A percentile compares a stretch with the other conserved stretches of the same genome.
Conservation (phyloP, 2,329 filamentous ascomycete genomes). For the Arthrobotrys entomopaga region DNA sequence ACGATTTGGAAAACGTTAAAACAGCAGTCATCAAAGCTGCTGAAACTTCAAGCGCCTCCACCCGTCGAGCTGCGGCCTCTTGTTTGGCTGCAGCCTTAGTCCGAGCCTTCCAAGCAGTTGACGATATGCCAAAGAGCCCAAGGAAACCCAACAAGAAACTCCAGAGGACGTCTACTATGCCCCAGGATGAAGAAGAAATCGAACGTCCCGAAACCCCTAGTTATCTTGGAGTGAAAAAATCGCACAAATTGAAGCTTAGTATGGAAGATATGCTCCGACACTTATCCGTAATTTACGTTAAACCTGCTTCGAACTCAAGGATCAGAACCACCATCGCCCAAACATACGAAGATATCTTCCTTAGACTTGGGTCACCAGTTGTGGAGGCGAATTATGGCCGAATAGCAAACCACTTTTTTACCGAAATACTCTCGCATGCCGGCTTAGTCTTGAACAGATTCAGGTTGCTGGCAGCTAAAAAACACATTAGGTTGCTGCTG, state of each 20-base stretch:
- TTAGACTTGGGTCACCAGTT: conserved; percentile 80
- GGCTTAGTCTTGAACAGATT: conserved; percentile 86
- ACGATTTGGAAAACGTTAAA: conserved; percentile 90
- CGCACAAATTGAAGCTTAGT: conserved; percentile 76
- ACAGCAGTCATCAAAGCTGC: conserved; percentile 84
- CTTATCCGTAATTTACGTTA: conserved; percentile 82
- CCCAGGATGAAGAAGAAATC: conserved; percentile 79
- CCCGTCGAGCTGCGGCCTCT: conserved; percentile 85
- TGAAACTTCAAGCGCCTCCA: conserved; percentile 78
- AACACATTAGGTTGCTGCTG: conserved; percentile 83
- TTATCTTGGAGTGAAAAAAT: conserved; percentile 68
- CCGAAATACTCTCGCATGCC: conserved; percentile 79
- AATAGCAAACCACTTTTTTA: conserved; percentile 82
- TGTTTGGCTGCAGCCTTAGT: conserved; percentile 85
- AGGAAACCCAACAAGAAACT: conserved; percentile 77
- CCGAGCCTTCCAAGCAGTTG: conserved; percentile 76
- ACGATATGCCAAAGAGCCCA: conserved; percentile 67
- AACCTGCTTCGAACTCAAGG: conserved; percentile 79
- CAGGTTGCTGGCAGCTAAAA: conserved; percentile 82
- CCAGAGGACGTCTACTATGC: conserved; percentile 71
- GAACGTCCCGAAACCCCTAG: conserved; percentile 75
- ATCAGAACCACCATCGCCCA: conserved; percentile 83
- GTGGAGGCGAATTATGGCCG: conserved; percentile 83
- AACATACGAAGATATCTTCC: conserved; percentile 85
- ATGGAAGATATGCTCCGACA: conserved; percentile 81